Evolutionary conservation across 2,329 filamentous ascomycete genomes (phyloP).

Genomic region (Catunica adiposa): DNA sequence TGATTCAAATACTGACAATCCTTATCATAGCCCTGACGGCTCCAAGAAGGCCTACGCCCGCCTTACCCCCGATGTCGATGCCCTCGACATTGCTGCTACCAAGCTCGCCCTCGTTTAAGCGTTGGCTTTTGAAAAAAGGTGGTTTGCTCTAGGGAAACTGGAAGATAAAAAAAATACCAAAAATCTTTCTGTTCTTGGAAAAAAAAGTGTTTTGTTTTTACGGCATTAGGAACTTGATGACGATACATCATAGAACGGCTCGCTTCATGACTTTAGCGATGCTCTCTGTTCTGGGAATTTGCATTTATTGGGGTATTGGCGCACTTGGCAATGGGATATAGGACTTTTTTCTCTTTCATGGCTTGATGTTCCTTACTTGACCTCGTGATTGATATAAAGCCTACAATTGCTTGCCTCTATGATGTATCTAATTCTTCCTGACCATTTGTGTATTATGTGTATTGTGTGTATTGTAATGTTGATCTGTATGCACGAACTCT

Average conservation of each 20-base stretch:
- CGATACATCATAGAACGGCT: not conserved
- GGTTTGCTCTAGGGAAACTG: slow-evolving; percentile 11
- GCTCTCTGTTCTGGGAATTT: not conserved
- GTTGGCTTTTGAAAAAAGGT: slow-evolving; percentile 13
- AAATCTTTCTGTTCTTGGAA: slow-evolving; percentile 14
- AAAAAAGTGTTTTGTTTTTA: slow-evolving; percentile 5
- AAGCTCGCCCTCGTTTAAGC: slow-evolving; percentile 91
- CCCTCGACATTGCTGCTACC: slow-evolving; percentile 96
- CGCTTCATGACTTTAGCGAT: not conserved
- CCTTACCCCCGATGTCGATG: slow-evolving; percentile 90
- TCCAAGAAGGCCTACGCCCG: slow-evolving; percentile 98
- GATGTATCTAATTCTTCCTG: not conserved
- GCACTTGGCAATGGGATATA: slow-evolving; percentile 1
- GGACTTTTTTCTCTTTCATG: slow-evolving; percentile 4
- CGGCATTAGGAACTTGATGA: slow-evolving; percentile 11
- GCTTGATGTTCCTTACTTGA: not conserved
- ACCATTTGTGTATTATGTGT: too few species aligned
- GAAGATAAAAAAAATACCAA: slow-evolving; percentile 12
- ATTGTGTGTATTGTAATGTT: too few species aligned
- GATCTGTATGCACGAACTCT: too few species aligned
- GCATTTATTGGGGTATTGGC: not conserved
- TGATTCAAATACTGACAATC: slow-evolving; percentile 15
- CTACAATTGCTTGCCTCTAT: not conserved
- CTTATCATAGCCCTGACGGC: slow-evolving; percentile 61
- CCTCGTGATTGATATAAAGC: not conserved